Evolutionary conservation across 225 moss, liverwort and hornwort genomes (phyloP), one percentile per base, ranked within the genome.

Genomic region (Sphagnum tenellum): DNA sequence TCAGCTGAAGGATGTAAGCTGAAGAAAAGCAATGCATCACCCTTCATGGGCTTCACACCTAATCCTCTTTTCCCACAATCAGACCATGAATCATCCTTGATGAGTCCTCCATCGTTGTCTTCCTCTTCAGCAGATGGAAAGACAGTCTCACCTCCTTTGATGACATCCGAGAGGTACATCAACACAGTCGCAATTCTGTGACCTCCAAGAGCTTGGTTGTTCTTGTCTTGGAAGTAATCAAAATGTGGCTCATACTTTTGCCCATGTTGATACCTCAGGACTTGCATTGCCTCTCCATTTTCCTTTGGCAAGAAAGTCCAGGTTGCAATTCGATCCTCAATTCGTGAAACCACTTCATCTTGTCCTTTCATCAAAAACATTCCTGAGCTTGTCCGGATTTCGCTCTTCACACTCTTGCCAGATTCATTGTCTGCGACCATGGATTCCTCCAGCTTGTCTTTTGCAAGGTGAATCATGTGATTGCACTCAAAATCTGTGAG

Each of bases 161-260:
- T 68, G 48, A 93, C 93, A 64, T 90, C 74, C 0, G 98, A 98
- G 45, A 98, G 84, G 67, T 98, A 98, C 98, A 98, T 93, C 63
- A 98, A 75, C 64, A 98, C 93, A 2, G 98, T 98, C 50, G 98
- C 98, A 55, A 90, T 66, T 63, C 98, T 89, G 73, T 98, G 98
- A 46, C 98, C 98, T 44, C 98, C 98, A 6, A 88, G 81, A 7
- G 81, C 93, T 71, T 90, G 90, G 63, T 98, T 98, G 67, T 79
- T 86, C 81, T 93, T 98, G 79, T 98, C 98, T 45, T 90, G 90
- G 46, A 98, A 98, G 69, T 87, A 98, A 64, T 98, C 98, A 48
- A 83, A 93, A 77, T 98, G 98, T 5, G 98, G 98, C 78, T 93
- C 98, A 61, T 98, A 98, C 50, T 90, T 98, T 77, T 98, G 89